These are phyloP conservation scores for Microcyclospora pomicola DNA, from an alignment of 2,329 filamentous ascomycete species.

Conservation along the genomic window DNA sequence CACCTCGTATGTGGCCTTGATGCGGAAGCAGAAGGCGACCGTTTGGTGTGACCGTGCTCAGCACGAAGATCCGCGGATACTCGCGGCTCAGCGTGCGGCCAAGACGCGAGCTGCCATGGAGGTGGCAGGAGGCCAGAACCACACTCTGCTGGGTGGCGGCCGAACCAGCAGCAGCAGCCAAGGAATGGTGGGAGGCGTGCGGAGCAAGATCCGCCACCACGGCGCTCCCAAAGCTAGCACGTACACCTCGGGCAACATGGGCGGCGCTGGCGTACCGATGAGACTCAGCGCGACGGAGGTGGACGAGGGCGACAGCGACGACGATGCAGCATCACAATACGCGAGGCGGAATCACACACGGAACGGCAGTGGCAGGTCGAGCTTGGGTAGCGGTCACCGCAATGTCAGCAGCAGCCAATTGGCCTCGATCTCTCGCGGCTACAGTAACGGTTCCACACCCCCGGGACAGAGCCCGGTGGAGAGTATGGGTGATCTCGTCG, in stretches of 20 bases:
- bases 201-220: constrained; percentile 79
- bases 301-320: constrained; percentile 71
- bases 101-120: constrained; percentile 78
- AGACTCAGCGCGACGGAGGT: constrained; percentile 91
- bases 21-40: constrained; percentile 92
- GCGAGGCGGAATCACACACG: constrained; percentile 47
- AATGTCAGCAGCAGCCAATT: constrained; percentile 18
- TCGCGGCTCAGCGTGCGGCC: constrained; percentile 72
- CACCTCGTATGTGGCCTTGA: constrained; percentile 82
- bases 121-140: constrained; percentile 49
- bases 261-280: constrained; percentile 73
- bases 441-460: constrained; percentile 41
- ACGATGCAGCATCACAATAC: constrained; percentile 40
- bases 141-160: constrained; percentile 8
- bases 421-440: constrained; percentile 5
- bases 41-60: constrained; percentile 96
- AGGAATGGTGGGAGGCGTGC: constrained; percentile 39
- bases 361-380: constrained; percentile 62
- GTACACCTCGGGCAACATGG: constrained; percentile 57
- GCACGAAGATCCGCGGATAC: constrained; percentile 71
- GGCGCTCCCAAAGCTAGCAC: constrained; percentile 65
- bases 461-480: constrained; percentile 30
- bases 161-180: constrained; percentile 21
- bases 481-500: constrained; percentile 26
- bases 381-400: constrained; percentile 31